Conservation (phyloP, 2,329 filamentous ascomycete species). For the Penicillium sp. region DNA sequence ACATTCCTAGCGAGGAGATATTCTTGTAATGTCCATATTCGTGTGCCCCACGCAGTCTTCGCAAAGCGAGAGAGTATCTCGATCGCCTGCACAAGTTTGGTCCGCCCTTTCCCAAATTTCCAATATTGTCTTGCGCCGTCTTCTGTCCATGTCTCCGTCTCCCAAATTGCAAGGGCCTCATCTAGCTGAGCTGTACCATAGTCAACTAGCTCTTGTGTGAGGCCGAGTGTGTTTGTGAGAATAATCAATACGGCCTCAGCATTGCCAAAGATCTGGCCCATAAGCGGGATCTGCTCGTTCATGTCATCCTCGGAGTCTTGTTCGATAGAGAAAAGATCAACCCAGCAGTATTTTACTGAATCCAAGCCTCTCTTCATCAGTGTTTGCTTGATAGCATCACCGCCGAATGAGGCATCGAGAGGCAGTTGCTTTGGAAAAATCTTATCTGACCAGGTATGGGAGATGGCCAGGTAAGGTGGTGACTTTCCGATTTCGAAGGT, state of each 20-base stretch:
- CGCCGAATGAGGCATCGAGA: not conserved
- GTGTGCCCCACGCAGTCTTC: not conserved
- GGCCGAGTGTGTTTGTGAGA: not conserved
- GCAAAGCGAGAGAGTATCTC: not conserved
- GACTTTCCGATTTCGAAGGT: not conserved
- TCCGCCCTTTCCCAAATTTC: not conserved
- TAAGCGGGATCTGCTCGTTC: not conserved
- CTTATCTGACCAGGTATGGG: not conserved
- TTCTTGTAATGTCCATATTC: not conserved
- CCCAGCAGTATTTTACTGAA: not conserved
- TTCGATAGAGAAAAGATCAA: not conserved
- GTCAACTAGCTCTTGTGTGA: not conserved
- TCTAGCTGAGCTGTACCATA: not conserved
- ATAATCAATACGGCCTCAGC: not conserved
- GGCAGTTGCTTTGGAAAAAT: not conserved
- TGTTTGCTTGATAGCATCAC: not conserved
- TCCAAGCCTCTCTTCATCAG: not conserved
- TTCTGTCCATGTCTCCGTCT: not conserved
- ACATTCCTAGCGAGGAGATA: not conserved
- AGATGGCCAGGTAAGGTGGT: not conserved
- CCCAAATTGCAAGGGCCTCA: not conserved
- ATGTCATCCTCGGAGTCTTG: not conserved
- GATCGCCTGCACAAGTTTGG: not conserved
- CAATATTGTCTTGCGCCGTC: not conserved
- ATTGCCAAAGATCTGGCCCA: not conserved